Evolutionary conservation across 2,329 filamentous ascomycete species (phyloP), one percentile per base, ranked within the genome.

Genomic region (Penicillium sp.): DNA sequence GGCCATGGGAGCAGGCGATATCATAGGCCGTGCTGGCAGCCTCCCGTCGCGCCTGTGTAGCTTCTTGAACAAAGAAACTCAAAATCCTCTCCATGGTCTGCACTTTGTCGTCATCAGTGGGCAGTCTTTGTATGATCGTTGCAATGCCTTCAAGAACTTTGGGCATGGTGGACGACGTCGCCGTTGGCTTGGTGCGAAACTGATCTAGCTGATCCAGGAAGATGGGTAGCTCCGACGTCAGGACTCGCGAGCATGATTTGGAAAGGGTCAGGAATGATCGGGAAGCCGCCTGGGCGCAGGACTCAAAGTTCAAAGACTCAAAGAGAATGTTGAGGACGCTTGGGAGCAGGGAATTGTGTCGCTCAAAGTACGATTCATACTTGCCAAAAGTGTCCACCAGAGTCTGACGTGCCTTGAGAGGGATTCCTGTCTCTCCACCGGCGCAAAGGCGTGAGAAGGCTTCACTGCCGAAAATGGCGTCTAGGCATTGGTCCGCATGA

Each of bases 71-170:
- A 54, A 80, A 73, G 50, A 75, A 75, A 10, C 66, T 60, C 5
- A 80, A 64, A 34, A 81, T 71, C 47, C 73, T 67, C 31, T 76
- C 71, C 3, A 81, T 63, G 11, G 69, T 74, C 47, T 74, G 71
- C 10, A 75, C 72, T 63, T 78, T 80, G 22, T 73, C 72, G 51
- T 73, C 69, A 60, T 81, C 78, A 14, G 69, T 61, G 20, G 71
- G 68, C 5, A 80, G 55, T 12, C 73, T 76, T 57, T 79, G 77
- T 7, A 81, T 74, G 50, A 81, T 75, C 0, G 78, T 75, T 15
- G 78, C 75, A 53, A 81, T 79, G 1, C 77, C 79, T 60, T 79
- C 78, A 11, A 77, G 67, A 22, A 81, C 77, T 45, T 73, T 75
- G 49, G 78, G 76, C 68, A 79, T 73, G 1, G 75, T 78, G 35